Evolutionary conservation across 129 eudicot species (phyloP), one percentile per base, ranked within the genome.

Genomic region (Pulicaria dysenterica): DNA sequence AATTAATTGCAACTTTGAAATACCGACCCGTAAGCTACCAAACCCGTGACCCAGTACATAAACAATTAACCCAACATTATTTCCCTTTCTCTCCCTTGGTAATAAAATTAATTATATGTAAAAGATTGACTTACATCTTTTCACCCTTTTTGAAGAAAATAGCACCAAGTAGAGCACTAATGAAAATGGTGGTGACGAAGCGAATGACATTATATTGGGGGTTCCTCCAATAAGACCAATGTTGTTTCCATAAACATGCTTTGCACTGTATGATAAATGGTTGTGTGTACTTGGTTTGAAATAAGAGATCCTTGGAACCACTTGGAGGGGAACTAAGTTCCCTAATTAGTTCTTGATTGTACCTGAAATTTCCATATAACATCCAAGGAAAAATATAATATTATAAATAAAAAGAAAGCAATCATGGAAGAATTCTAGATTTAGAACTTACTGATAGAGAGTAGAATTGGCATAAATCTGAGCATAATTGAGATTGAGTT

Each of bases 231-330:
- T 83, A 83, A 4, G 87, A 83, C 84, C 76, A 74, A 19, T 83
- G 74, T 55, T 79, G 87, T 64, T 83, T 83, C 84, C 87, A 83
- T 57, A 83, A 80, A 80, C 84, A 79, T 11, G 87, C 87, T 70
- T 80, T 83, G 70, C 74, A 83, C 46, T 83, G 87, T 36, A 60
- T 51, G 16, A 76, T 47, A 58, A 70, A 76, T 6, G 85, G 70
- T 55, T 71, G 81, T 5, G 81, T 47, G 60, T 75, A 81, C 54
- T 81, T 48, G 3, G 75, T 75, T 31, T 51, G 73, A 58, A 70
- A 81, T 48, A 57, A 62, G 11, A 81, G 79, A 66, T 81, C 85
- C n/a, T 68, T 39, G 71, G 85, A 70, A 47, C 70, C 71, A 16
- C 65, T 46, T 45, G 58, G 58, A 15, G 85, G 81, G 38, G 46